A percentile compares a stretch with the other conserved stretches of the same genome.
Evolutionary conservation across 805 yeast species (phyloP).

Genomic region (Babjeviella inositovora): DNA sequence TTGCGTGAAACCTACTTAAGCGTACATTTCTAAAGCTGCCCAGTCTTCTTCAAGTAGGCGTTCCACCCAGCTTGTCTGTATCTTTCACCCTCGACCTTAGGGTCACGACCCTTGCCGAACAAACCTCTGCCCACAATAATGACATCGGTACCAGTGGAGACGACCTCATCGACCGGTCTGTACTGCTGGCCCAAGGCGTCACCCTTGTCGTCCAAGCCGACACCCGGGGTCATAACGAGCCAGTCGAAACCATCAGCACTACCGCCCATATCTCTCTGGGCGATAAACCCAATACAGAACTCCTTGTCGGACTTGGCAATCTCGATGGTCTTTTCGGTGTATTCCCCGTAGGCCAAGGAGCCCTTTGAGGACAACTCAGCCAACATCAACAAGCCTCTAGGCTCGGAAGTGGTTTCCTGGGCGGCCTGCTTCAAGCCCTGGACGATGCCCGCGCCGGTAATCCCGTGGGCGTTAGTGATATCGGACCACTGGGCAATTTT

Average conservation of each 20-base stretch:
- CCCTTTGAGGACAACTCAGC: constrained; percentile 95
- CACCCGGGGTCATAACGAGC: constrained; percentile 97
- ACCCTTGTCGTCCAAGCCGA: constrained; percentile 92
- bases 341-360: constrained; percentile 82
- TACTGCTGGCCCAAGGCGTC: constrained; percentile 95
- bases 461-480: constrained; percentile 94
- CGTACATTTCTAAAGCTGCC: constrained; percentile 3
- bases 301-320: constrained; percentile 78
- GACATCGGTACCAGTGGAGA: constrained; percentile 77
- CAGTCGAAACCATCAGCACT: constrained; percentile 81
- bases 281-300: constrained; percentile 93
- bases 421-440: constrained; percentile 76
- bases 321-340: constrained; percentile 76
- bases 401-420: constrained; percentile 52
- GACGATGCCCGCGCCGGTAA: constrained; percentile 90
- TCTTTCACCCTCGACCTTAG: constrained; percentile 72
- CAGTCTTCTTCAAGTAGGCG: constrained; percentile 44
- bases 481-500: constrained; percentile 91
- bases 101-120: constrained; percentile 89
- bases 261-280: constrained; percentile 80
- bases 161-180: constrained; percentile 77
- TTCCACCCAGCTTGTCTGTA: constrained; percentile 92
- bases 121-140: constrained; percentile 98
- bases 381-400: constrained; percentile 84
- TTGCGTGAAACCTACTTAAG: constrained; percentile 1